These are phyloP conservation scores for Wilcoxina mikolae DNA, from an alignment of 495 filamentous ascomycete genomes.

Conservation along the genomic window DNA sequence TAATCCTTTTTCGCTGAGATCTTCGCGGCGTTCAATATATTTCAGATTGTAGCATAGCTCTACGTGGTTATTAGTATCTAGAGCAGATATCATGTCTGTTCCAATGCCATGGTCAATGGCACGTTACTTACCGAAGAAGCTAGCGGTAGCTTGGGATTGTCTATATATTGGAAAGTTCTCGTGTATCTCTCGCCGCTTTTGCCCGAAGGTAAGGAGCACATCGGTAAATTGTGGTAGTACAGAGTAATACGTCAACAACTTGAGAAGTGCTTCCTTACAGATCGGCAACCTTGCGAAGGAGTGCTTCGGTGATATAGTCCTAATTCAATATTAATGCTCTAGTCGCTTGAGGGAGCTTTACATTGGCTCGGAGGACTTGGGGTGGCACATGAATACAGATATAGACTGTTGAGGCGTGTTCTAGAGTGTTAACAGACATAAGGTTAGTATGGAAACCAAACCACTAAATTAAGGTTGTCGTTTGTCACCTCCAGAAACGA, in stretches of 20 bases:
- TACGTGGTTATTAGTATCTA: background rate
- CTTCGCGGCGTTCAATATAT: conserved; percentile 1
- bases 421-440: too few species aligned
- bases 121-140: background rate
- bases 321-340: too few species aligned
- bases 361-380: too few species aligned
- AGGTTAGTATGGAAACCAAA: too few species aligned
- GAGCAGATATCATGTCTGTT: too few species aligned
- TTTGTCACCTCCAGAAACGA: too few species aligned
- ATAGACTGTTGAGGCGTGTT: too few species aligned
- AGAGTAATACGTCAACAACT: conserved; percentile 4
- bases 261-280: background rate
- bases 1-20: background rate
- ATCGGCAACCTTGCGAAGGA: conserved; percentile 2
- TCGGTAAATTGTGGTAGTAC: conserved; percentile 13
- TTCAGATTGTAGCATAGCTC: conserved; percentile 15
- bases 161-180: conserved; percentile 9
- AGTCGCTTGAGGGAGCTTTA: too few species aligned
- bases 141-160: background rate
- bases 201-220: conserved; percentile 12
- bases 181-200: conserved; percentile 4
- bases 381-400: too few species aligned
- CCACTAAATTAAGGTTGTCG: too few species aligned
- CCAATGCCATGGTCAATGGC: background rate
- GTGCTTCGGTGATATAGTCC: background rate